Base-by-base conservation (phyloP, 106 monocot genomes). In the Acanthochlamys bracteata region DNA sequence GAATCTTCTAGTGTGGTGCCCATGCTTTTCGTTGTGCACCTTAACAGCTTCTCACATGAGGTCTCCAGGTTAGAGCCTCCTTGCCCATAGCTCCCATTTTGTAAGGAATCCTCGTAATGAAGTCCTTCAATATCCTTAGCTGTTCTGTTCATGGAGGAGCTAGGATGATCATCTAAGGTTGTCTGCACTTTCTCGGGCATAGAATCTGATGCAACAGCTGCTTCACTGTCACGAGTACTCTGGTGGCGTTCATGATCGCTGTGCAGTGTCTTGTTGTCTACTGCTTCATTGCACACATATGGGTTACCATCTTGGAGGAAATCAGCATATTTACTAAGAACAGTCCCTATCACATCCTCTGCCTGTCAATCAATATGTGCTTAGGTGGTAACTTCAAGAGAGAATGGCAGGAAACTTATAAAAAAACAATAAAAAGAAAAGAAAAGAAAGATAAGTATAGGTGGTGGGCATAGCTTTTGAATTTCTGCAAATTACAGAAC, bases 261-360 rank as follows among this genome's bases (percentile, higher is more conserved):
- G 53, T 66, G 51, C 26, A 16, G 61, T 46, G 53, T 58, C 39
- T 60, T 71, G 10, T 22, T n/a, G n/a, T n/a, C n/a, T n/a, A n/a
- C 59, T 62, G 61, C 45, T 39, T 43, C 25, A 56, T 63, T 72
- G 25, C 25, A 20, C 22, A 53, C 21, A 59, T 39, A 68, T 53
- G 69, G 61, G 46, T 25, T 39, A 27, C 20, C 11, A 49, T 45
- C 56, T 42, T 69, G 43, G 23, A 73, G 67, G 49, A 58, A 51
- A 66, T 83, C 76, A 15, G 90, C 71, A 60, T 96, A 91, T 39
- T 96, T 83, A 45, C 78, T 88, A 14, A 96, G 83, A 56, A 96
- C 55, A 70, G 68, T 19, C 42, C 85, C 84, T 47, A 88, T 81
- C 65, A 96, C 91, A 71, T 85, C 91, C 62, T 96, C 96, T 6